Evolutionary conservation across 1,139 yeast genomes (phyloP).

Genomic region (Meyerozyma carpophila): DNA sequence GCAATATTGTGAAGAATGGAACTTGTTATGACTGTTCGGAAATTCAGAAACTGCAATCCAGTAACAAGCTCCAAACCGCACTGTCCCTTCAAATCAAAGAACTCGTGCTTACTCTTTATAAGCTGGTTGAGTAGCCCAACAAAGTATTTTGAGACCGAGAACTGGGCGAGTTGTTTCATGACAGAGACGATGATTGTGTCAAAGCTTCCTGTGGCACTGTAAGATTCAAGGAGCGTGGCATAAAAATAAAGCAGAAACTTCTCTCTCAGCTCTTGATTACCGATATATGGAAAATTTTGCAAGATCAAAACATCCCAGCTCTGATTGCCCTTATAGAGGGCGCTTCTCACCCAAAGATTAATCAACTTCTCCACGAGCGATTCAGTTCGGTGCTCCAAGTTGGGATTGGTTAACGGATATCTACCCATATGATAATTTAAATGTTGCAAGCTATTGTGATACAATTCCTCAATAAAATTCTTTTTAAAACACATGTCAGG

Average conservation of each 20-base stretch:
- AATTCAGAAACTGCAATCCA: conserved; percentile 14
- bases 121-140: conserved; percentile 19
- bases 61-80: conserved; percentile 16
- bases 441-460: conserved; percentile 5
- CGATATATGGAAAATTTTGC: conserved; percentile 38
- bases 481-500: background rate
- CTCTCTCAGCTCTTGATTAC: conserved; percentile 34
- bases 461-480: background rate
- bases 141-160: conserved; percentile 22
- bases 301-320: conserved; percentile 36
- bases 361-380: conserved; percentile 23
- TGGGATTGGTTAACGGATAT: conserved; percentile 24
- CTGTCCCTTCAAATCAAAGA: conserved; percentile 14
- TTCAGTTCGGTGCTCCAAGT: conserved; percentile 19
- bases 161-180: conserved; percentile 21
- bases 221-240: conserved; percentile 16
- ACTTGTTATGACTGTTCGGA: conserved; percentile 17
- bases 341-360: conserved; percentile 24
- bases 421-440: conserved; percentile 31
- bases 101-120: conserved; percentile 12
- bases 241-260: conserved; percentile 27
- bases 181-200: conserved; percentile 19
- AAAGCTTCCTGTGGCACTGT: conserved; percentile 8
- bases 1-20: conserved; percentile 18
- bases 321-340: conserved; percentile 13